Base-by-base conservation (phyloP, 2,329 filamentous ascomycete species). In the Hirsutella rhossiliensis region DNA sequence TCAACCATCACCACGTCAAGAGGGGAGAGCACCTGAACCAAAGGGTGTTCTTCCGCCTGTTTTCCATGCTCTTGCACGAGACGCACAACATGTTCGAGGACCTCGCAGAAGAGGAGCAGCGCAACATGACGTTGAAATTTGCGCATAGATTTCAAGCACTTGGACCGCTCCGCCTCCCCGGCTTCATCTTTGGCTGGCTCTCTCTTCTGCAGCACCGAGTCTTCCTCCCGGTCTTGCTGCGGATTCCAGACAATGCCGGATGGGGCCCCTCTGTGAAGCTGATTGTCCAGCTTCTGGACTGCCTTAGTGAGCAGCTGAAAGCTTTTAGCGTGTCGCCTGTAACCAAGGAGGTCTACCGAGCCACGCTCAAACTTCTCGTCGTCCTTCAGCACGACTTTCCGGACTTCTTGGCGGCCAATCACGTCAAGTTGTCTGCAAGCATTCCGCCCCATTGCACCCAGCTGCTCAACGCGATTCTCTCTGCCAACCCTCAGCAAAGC, bases 351-450 rank as follows among this genome's bases (percentile, higher is more conserved):
- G 78, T 94, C 48, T 96, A 95, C 61, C 82, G 87, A 48, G 87
- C 83, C 9, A 78, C 85, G 2, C 68, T 94, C 40, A 88, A 94
- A 57, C 76, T 96, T 47, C 67, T 97, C 44, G 69, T 94, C 30
- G 76, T 94, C 43, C 69, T 98, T 43, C 86, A 95, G 53, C 92
- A 97, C 58, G 92, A 98, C 61, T 97, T 87, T 63, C 85, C 90
- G 0, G 88, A 96, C 45, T 98, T 95, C 62, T 67, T 98, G 37
- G 84, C 86, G 6, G 86, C 89, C 54, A 87, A 94, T 60, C 86
- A 94, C 58, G 79, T 86, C 52, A 78, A 80, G 52, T 77, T 98
- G 43, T 88, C 83, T 65, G 82, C 84, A 53, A 80, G 78, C 56
- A 83, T 97, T 46, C 86, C 89, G 2, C 77, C 80, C 42, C 84